Evolutionary conservation across 164 flowering plant species (phyloP).

Genomic region (Stephania yunnanensis): DNA sequence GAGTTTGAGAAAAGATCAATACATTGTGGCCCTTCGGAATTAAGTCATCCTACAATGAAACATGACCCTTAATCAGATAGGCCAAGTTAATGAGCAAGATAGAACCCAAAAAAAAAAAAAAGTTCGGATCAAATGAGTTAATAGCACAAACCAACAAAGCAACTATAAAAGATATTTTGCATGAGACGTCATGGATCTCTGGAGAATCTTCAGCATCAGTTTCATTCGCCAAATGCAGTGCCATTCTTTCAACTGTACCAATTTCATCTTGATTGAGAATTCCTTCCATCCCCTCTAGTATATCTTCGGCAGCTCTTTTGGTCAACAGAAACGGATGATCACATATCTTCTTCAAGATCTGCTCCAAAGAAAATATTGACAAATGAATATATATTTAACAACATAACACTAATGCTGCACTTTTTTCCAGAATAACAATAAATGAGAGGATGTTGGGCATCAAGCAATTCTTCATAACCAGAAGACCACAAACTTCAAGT

Average conservation of each 20-base stretch:
- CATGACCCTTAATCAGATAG: not conserved
- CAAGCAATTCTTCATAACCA: not conserved
- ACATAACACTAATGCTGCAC: not conserved
- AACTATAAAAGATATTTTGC: conserved; percentile 84
- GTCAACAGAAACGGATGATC: conserved; percentile 95
- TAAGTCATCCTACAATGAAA: conserved; percentile 49
- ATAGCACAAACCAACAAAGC: conserved; percentile 64
- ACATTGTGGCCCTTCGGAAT: conserved; percentile 77
- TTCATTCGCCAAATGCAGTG: conserved; percentile 60
- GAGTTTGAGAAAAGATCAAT: conserved; percentile 93
- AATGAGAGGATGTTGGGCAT: not conserved
- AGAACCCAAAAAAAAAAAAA: not conserved
- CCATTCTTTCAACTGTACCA: conserved; percentile 62
- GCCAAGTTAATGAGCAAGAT: not conserved
- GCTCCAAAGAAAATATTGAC: conserved; percentile 13
- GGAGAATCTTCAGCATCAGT: conserved; percentile 36
- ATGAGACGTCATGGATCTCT: conserved; percentile 56
- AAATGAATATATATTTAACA: not conserved
- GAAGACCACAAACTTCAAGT: not conserved
- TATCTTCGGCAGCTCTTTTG: conserved; percentile 90
- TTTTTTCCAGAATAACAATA: not conserved
- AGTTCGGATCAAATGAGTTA: not conserved
- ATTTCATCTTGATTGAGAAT: conserved; percentile 53
- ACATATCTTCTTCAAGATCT: conserved; percentile 96
- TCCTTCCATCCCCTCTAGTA: conserved; percentile 88